Conservation (phyloP, 148 eudicot species). For the Rhododendron kiyosumense region DNA sequence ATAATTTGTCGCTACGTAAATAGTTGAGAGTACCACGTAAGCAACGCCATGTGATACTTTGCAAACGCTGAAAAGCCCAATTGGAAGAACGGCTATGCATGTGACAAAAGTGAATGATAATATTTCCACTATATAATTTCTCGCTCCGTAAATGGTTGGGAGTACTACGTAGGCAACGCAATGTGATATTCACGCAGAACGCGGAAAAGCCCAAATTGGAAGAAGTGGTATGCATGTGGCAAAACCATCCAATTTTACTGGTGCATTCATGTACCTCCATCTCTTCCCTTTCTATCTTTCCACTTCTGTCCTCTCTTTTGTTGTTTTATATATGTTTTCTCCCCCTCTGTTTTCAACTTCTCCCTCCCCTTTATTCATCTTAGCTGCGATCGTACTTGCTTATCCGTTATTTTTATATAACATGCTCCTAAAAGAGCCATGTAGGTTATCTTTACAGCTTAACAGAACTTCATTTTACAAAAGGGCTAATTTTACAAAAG, state of each 20-base stretch:
- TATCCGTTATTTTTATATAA: not conserved
- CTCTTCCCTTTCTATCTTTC: not conserved
- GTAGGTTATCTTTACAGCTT: conserved; percentile 1
- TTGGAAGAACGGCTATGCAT: not conserved
- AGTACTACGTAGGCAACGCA: no score
- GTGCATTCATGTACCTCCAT: not conserved
- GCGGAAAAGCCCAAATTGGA: not conserved
- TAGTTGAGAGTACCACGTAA: no score
- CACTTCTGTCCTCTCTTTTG: not conserved
- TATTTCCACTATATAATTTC: no score
- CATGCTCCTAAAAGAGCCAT: not conserved
- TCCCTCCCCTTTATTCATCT: not conserved
- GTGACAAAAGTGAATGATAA: not conserved
- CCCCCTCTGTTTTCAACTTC: no score
- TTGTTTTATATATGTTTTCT: not conserved
- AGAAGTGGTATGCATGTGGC: not conserved
- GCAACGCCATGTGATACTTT: no score
- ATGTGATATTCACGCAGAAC: no score
- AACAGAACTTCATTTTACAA: not conserved
- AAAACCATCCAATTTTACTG: not conserved
- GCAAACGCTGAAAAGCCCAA: not conserved
- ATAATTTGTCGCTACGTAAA: no score
- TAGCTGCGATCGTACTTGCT: not conserved
- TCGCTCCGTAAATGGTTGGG: no score
- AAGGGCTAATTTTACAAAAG: not conserved